These are phyloP conservation scores for Xerocomus brunneocitrinus DNA, from an alignment of 768 basidiomycete species.

Conservation along the genomic window DNA sequence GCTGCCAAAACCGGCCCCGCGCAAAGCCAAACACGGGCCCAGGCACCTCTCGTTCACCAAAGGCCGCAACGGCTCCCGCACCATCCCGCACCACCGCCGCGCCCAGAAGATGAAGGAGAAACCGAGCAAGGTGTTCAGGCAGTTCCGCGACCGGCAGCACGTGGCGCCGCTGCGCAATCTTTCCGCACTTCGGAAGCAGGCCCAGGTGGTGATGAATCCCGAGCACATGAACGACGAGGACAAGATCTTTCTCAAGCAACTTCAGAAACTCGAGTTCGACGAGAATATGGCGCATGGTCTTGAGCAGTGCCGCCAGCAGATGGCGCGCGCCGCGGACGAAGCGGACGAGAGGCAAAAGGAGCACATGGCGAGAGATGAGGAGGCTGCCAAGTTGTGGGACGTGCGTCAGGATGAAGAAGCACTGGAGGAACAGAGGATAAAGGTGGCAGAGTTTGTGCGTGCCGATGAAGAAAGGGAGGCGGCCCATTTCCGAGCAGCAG, in stretches of 20 bases:
- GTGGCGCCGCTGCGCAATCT: background rate
- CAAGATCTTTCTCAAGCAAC: constrained; percentile 23
- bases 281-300: constrained; percentile 11
- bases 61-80: background rate
- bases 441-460: constrained; percentile 20
- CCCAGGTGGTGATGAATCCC: constrained; percentile 16
- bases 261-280: constrained; percentile 15
- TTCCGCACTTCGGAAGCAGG: constrained; percentile 11
- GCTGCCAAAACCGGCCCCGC: background rate
- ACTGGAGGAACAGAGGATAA: constrained; percentile 11
- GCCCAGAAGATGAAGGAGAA: constrained; percentile 5
- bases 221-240: constrained; percentile 18
- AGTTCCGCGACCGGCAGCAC: background rate
- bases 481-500: constrained; percentile 3
- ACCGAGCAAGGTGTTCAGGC: constrained; percentile 4
- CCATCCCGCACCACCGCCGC: constrained; percentile 2
- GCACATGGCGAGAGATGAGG: constrained; percentile 17
- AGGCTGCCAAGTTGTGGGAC: constrained; percentile 15
- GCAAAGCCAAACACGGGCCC: constrained; percentile 11
- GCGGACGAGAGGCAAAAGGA: constrained; percentile 10
- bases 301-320: constrained; percentile 17
- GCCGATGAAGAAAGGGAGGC: constrained; percentile 3
- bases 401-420: constrained; percentile 13
- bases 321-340: constrained; percentile 21
- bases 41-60: constrained; percentile 17